Evolutionary conservation across 257 asterid genomes (phyloP).

Genomic region (Misopates orontium): DNA sequence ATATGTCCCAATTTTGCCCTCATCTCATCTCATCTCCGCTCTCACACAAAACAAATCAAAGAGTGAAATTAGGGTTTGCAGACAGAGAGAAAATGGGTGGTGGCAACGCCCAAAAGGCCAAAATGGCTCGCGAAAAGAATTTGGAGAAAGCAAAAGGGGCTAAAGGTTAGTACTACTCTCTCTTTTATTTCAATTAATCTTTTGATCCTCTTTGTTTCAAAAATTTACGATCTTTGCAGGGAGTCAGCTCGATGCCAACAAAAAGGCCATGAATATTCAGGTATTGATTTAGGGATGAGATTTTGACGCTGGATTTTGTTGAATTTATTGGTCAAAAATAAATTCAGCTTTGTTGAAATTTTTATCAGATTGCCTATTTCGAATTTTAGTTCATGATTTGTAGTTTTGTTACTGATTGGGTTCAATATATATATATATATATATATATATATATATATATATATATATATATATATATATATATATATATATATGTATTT

Average conservation of each 20-base stretch:
- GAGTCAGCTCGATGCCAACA: constrained; percentile 55
- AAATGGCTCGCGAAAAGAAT: constrained; percentile 88
- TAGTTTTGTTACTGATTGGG: too few species aligned
- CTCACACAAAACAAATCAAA: constrained; percentile 8
- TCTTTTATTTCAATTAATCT: background rate
- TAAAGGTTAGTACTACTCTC: constrained; percentile 43
- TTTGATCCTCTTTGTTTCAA: constrained; percentile 21
- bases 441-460: too few species aligned
- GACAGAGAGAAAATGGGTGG: constrained; percentile 83
- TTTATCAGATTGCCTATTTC: too few species aligned
- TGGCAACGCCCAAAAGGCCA: constrained; percentile 80
- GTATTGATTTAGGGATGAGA: constrained; percentile 19
- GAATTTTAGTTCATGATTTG: too few species aligned
- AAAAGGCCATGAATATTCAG: constrained; percentile 55
- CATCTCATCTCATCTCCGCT: constrained; percentile 26
- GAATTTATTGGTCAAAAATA: too few species aligned
- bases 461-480: too few species aligned
- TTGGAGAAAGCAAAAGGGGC: constrained; percentile 62
- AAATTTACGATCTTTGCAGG: constrained; percentile 37
- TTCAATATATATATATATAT: too few species aligned
- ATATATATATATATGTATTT: too few species aligned
- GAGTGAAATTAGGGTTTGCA: constrained; percentile 25
- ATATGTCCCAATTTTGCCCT: constrained; percentile 7
- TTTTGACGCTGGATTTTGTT: background rate
- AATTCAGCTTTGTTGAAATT: too few species aligned